Base-by-base conservation (phyloP, 2,329 filamentous ascomycete species). In the Capronia epimyces region DNA sequence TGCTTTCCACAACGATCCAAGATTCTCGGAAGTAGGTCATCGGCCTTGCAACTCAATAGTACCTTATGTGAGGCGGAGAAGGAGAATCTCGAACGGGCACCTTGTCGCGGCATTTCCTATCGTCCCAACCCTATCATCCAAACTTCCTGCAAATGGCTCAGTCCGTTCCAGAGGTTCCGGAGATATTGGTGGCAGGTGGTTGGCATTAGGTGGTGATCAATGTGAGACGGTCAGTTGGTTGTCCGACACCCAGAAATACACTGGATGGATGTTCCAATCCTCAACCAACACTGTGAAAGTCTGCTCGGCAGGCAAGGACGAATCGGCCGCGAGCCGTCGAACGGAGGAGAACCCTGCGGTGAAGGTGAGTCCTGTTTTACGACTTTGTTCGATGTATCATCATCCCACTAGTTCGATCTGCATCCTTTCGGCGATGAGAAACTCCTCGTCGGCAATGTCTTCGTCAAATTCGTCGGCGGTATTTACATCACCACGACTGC, bases 1-100 rank as follows among this genome's bases (percentile, higher is more conserved):
- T 77, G 75, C 57, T 60, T 78, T 2, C 55, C 77, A 12, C 64
- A 73, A 9, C 75, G 73, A 0, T 77, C 75, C 46, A 74, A 77
- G 56, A 76, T 77, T 4, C 64, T 76, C 0, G 66, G 66, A 20
- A 68, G 72, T 73, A 51, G 57, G 64, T 50, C 24, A 9, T 4
- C 3, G 18, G 18, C 4, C 8, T 41, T 27, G 32, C 7, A 13
- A 43, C 9, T 16, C 4, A 24, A 8, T 34, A 13, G 39, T 18
- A 18, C 29, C 40, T 48, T 16, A 43, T 43, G 3, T 12, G 12
- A 22, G 15, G 16, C 27, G 62, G 70, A 71, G 31, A 69, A 70
- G 1, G 52, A 65, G 1, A 71, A 70, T 36, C 71, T 69, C 10
- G n/a, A 75, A 74, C 37, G 67, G 67, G 44, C 73, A 76, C 34